Evolutionary conservation across 441 rosid species (phyloP).

Genomic region (Adansonia grandidieri): DNA sequence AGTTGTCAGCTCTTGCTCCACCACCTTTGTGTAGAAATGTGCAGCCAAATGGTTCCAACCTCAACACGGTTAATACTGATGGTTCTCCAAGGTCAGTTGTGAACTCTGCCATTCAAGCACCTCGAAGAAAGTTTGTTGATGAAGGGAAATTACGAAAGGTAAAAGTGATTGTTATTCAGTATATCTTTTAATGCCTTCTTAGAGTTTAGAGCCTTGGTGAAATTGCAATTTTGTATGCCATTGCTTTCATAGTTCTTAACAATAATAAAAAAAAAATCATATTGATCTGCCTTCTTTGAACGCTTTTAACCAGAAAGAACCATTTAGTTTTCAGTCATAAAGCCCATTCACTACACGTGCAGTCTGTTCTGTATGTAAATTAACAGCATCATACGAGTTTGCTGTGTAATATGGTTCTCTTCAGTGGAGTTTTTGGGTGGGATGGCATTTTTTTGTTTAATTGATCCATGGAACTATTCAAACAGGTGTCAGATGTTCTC

Average conservation of each 20-base stretch:
- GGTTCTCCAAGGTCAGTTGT: conserved; percentile 72
- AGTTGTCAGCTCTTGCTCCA: conserved; percentile 86
- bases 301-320: conserved; percentile 7
- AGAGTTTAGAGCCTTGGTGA: conserved; percentile 17
- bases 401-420: background rate
- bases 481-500: background rate
- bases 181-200: background rate
- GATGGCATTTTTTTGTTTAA: background rate
- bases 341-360: background rate
- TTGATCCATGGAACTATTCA: background rate
- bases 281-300: conserved; percentile 10
- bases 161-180: conserved; percentile 13
- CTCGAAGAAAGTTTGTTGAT: conserved; percentile 95
- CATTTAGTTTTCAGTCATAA: background rate
- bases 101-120: conserved; percentile 87
- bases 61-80: conserved; percentile 52
- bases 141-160: conserved; percentile 99
- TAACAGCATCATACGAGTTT: conserved; percentile 4
- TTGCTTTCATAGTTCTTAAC: conserved; percentile 3
- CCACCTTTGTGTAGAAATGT: conserved; percentile 81
- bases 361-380: background rate
- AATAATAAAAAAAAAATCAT: background rate
- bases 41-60: conserved; percentile 70
- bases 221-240: background rate
- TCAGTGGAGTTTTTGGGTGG: background rate